Conservation (phyloP, 2,329 filamentous ascomycete species). For the Fusarium sp. region DNA sequence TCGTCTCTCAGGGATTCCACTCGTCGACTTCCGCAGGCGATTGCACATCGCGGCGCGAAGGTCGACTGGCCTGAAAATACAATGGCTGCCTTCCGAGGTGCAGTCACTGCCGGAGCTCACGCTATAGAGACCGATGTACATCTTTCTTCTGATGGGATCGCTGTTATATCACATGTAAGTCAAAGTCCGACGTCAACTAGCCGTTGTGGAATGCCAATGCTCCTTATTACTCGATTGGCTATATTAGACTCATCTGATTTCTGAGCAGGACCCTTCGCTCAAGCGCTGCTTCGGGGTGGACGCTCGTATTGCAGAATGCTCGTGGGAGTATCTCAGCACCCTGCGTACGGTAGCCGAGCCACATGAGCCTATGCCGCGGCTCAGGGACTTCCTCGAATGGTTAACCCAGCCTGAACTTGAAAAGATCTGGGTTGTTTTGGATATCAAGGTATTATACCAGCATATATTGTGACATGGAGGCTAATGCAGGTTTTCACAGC, state of each 20-base stretch:
- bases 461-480: constrained; percentile 9
- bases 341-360: constrained; percentile 76
- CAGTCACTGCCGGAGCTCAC: constrained; percentile 78
- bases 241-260: constrained; percentile 6
- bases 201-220: neutral
- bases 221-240: neutral
- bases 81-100: constrained; percentile 80
- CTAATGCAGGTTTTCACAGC: constrained; percentile 55
- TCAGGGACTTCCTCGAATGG: constrained; percentile 80
- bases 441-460: constrained; percentile 77
- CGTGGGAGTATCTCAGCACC: constrained; percentile 78
- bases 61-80: constrained; percentile 86
- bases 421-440: constrained; percentile 83
- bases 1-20: constrained; percentile 44
- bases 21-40: constrained; percentile 71
- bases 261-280: constrained; percentile 75
- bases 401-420: constrained; percentile 73
- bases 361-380: constrained; percentile 76
- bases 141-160: constrained; percentile 82
- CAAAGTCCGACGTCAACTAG: neutral
- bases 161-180: constrained; percentile 84
- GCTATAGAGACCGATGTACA: constrained; percentile 92
- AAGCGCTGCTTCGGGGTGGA: constrained; percentile 85
- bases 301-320: constrained; percentile 77
- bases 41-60: constrained; percentile 85